These are phyloP conservation scores for Hypoxylon trugodes DNA, from an alignment of 495 filamentous ascomycete species.

Conservation along the genomic window DNA sequence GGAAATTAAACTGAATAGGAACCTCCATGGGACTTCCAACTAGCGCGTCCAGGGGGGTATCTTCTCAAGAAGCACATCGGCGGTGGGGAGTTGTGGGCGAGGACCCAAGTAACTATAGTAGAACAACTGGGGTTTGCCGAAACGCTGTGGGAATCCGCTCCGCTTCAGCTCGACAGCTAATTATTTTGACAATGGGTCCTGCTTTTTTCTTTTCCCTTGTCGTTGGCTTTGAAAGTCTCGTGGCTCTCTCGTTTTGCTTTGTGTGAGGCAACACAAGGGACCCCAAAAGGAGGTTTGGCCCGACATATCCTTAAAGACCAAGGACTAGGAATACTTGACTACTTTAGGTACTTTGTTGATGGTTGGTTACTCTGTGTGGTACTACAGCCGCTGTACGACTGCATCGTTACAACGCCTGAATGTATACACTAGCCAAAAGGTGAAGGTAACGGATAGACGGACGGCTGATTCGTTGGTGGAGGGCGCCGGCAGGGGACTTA, in stretches of 20 bases:
- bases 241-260: too few species aligned
- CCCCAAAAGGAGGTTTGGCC: too few species aligned
- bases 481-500: constrained; percentile 21
- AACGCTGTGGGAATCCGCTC: constrained; percentile 29
- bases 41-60: constrained; percentile 37
- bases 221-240: constrained; percentile 1
- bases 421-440: constrained; percentile 9
- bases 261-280: constrained; percentile 1
- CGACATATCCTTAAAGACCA: too few species aligned
- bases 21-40: constrained; percentile 28
- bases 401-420: constrained; percentile 22
- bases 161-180: constrained; percentile 26
- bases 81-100: constrained; percentile 40
- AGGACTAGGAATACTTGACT: too few species aligned
- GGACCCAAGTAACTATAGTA: constrained; percentile 15
- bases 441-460: constrained; percentile 30
- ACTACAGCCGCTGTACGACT: constrained; percentile 13
- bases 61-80: constrained; percentile 25
- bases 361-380: constrained; percentile 7
- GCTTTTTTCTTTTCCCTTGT: neutral
- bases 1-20: constrained; percentile 47
- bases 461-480: constrained; percentile 21
- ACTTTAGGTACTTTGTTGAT: constrained; percentile 5
- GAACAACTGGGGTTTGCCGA: constrained; percentile 30
- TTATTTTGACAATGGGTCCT: constrained; percentile 17